Evolutionary conservation across 352 stramenopile genomes (phyloP), one percentile per base, ranked within the genome.

Genomic region (Elongisporangium prolatum): DNA sequence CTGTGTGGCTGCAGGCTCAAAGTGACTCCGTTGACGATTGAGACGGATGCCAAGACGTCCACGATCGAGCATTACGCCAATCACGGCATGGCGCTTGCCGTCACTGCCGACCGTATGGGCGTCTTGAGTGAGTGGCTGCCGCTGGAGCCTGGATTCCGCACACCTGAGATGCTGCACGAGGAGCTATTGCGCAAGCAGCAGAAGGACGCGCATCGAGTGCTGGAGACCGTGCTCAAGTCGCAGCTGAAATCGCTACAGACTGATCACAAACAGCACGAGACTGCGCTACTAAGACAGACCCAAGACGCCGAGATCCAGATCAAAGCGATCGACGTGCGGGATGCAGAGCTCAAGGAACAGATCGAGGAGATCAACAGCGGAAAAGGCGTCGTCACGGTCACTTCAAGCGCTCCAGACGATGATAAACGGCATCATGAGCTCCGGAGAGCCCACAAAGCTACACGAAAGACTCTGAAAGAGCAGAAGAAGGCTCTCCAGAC

Each of bases 311-410:
- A 77, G 21, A 25, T 51, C 17, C 64, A 63, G 11, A 66, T 69
- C n/a, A 21, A 13, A 10, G 54, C 63, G 22, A 53, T 87, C 0
- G 47, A 60, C 11, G 50, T 52, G 1, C 65, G 63, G 49, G 79
- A 89, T 28, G 54, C 59, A 18, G 50, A 66, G 18, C 61, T 86
- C 0, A 70, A 72, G 22, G 69, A 71, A 37, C 52, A 65, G 21
- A 87, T 89, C 28, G 79, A 87, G 40, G 76, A 86, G 22, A 83
- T 89, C 37, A 75, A 89, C 60, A 80, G 76, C 53, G 74, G 79
- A 13, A 77, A 75, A 25, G 56, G 65, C 2, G 54, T 59, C 0
- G 21, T 24, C 17, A 17, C 57, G 9, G 25, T 14, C 8, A 28
- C 13, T n/a, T 16, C 21, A 11, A 50, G 20, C 10, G 54, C n/a